A percentile compares a stretch with the other conserved stretches of the same genome.
phyloP scores from a whole-genome alignment of 1,284 basidiomycete species.

The Flammula alnicola region DNA sequence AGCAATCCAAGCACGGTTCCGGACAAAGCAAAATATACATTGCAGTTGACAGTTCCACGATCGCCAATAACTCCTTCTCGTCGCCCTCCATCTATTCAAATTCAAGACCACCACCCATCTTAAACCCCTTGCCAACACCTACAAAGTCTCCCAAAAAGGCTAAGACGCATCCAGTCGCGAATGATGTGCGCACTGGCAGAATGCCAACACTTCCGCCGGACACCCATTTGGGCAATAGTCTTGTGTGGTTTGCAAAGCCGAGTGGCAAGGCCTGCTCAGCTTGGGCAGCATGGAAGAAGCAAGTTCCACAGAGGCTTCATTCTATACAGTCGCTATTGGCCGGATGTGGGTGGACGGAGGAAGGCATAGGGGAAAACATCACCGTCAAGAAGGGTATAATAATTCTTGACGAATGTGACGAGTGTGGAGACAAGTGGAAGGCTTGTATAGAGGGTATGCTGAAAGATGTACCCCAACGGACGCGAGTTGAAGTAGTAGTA shows the following conservation, averaged over 20 bases:
- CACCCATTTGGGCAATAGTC: slow-evolving; percentile 3
- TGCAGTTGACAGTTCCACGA: background rate
- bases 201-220: background rate
- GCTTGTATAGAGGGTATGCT: slow-evolving; percentile 1
- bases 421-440: slow-evolving; percentile 16
- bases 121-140: background rate
- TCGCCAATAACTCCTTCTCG: background rate
- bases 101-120: background rate
- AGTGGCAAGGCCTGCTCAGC: slow-evolving; percentile 20
- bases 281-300: slow-evolving; percentile 27
- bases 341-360: slow-evolving; percentile 41
- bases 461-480: background rate
- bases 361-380: slow-evolving; percentile 14
- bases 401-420: slow-evolving; percentile 37
- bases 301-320: slow-evolving; percentile 34
- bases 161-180: background rate
- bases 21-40: background rate
- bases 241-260: slow-evolving; percentile 15
- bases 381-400: slow-evolving; percentile 37
- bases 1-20: background rate
- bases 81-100: background rate
- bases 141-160: background rate
- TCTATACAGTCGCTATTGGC: slow-evolving; percentile 41
- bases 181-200: background rate
- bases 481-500: slow-evolving; percentile 17